Percentiles rank a stretch among this genome's conserved stretches.
These are phyloP conservation scores for Quercus cerris DNA, from an alignment of 306 rosid species.

Conservation along the genomic window DNA sequence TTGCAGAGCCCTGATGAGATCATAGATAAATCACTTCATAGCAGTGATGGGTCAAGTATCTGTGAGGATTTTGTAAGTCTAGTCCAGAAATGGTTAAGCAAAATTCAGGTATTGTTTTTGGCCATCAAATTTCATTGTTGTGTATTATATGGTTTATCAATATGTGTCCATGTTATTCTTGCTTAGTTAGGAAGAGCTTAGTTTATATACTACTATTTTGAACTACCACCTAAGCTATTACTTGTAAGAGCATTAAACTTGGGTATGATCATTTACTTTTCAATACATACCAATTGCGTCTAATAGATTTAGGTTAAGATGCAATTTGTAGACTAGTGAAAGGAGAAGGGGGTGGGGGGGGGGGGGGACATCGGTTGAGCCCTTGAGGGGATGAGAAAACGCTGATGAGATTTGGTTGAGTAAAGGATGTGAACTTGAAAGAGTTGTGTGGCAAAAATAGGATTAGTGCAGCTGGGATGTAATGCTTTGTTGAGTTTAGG, in stretches of 20 bases:
- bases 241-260: not conserved
- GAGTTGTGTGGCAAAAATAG: not conserved
- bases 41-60: slow-evolving; percentile 61
- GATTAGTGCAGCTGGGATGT: not conserved
- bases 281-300: not conserved
- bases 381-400: not conserved
- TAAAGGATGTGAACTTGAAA: not conserved
- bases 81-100: slow-evolving; percentile 82
- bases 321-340: not conserved
- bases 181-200: not conserved
- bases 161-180: not conserved
- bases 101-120: slow-evolving; percentile 66
- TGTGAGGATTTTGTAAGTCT: slow-evolving; percentile 88
- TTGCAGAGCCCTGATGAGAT: slow-evolving; percentile 94
- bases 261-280: not conserved
- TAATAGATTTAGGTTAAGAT: not conserved
- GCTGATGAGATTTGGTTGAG: not conserved
- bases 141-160: not conserved
- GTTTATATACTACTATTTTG: not conserved
- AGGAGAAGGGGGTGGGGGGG: not conserved
- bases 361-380: not conserved
- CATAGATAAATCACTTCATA: slow-evolving; percentile 63
- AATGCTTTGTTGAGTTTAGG: not conserved
- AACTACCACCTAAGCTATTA: not conserved
- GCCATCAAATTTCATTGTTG: slow-evolving; percentile 9